Percentiles rank a stretch among this genome's conserved stretches.
Evolutionary conservation across 1,284 basidiomycete genomes (phyloP).

Genomic region (Puccinia horiana): DNA sequence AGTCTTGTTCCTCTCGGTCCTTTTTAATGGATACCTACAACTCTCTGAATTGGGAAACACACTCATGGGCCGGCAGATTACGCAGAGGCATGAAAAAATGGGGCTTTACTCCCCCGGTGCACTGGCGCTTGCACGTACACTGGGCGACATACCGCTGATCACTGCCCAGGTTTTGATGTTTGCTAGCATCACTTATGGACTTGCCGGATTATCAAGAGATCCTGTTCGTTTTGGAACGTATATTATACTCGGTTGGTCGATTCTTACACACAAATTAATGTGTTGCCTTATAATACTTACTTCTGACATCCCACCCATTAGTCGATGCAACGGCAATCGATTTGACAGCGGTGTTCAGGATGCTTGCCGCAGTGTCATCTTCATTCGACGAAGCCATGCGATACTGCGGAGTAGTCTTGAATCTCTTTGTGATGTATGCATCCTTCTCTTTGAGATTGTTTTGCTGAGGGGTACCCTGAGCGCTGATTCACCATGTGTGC

Average conservation of each 20-base stretch:
- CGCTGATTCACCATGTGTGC: background rate
- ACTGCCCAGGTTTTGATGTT: slow-evolving; percentile 54
- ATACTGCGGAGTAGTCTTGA: slow-evolving; percentile 55
- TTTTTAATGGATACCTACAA: slow-evolving; percentile 56
- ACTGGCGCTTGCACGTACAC: slow-evolving; percentile 53
- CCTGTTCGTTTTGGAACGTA: slow-evolving; percentile 31
- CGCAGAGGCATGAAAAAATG: slow-evolving; percentile 54
- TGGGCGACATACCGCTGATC: slow-evolving; percentile 55
- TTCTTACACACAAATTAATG: slow-evolving; percentile 27
- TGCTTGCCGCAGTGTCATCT: slow-evolving; percentile 54
- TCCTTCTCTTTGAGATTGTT: background rate
- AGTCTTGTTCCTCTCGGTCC: slow-evolving; percentile 52
- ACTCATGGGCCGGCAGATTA: slow-evolving; percentile 53
- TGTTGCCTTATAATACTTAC: slow-evolving; percentile 51
- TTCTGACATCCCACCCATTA: slow-evolving; percentile 50
- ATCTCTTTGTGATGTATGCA: slow-evolving; percentile 55
- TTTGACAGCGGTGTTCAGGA: slow-evolving; percentile 55
- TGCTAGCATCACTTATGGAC: slow-evolving; percentile 55
- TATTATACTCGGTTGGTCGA: slow-evolving; percentile 27
- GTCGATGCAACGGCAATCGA: slow-evolving; percentile 53
- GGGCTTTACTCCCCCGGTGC: slow-evolving; percentile 55
- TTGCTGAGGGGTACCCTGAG: background rate
- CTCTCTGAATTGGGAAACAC: slow-evolving; percentile 54
- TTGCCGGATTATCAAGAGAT: slow-evolving; percentile 54
- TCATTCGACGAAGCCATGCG: slow-evolving; percentile 56